Evolutionary conservation across 1,284 basidiomycete genomes (phyloP), one percentile per base, ranked within the genome.

Genomic region (Naganishia albida): DNA sequence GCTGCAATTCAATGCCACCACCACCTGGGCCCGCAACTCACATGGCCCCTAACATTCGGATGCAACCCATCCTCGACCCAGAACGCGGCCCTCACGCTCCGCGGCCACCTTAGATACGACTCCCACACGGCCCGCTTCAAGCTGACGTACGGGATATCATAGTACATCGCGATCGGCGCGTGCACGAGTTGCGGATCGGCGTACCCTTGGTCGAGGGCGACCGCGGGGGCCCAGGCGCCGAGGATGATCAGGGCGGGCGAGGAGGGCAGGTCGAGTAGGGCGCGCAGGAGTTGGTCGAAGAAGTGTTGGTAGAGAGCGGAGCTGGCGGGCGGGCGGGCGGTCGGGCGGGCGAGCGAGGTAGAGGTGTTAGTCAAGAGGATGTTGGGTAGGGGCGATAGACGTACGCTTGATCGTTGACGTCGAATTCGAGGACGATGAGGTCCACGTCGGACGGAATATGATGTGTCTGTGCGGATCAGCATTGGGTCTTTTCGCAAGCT

Each of bases 261-360:
- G 10, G 72, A 74, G 15, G 69, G 67, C 64, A 78, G 76, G 64
- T 77, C 74, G 39, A 78, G 74, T 1, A 80, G 68, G 2, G 76
- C 75, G 23, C 78, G 77, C 8, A 80, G 71, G 23, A 80, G 74
- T 68, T 78, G 77, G 63, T 80, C 78, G 64, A 78, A 80, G 71
- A 75, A 77, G 23, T 71, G 64, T 69, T 75, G 72, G 67, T 75
- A 78, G 10, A 73, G 68, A 25, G 69, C 43, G 50, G 75, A 73
- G 7, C 74, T 76, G 66, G 20, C 10, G 2, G 7, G 46, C 20
- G 3, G 1, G 7, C 25, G 39, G 28, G 34, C 34, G 34, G 10
- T 6, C 6, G 6, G 34, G 10, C 6, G 34, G 6, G 34, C 34
- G 34, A 34, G 34, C 10, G 34, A 10, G 34, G 56, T 30, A n/a